phyloP scores from a whole-genome alignment of 768 basidiomycete genomes.

The Mrakia blollopis region DNA sequence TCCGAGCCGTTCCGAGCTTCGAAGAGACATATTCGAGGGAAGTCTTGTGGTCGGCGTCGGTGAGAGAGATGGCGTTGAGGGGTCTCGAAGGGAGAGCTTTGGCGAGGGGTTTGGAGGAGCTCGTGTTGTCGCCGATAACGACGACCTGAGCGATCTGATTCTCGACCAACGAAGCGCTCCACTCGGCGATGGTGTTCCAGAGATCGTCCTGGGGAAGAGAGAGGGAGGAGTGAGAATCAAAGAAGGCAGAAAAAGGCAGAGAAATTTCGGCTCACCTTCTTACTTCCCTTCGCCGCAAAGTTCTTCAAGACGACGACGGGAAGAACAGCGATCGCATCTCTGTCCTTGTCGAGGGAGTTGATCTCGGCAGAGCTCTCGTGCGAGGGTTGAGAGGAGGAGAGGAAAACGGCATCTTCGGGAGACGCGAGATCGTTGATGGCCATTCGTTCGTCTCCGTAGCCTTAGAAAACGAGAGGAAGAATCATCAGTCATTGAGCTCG shows the following conservation, averaged over 20 bases:
- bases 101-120: conserved; percentile 71
- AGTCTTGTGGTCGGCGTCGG: conserved; percentile 76
- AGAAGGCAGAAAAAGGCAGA: background rate
- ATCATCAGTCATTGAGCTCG: no score
- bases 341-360: conserved; percentile 39
- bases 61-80: conserved; percentile 67
- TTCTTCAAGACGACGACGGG: conserved; percentile 85
- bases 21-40: conserved; percentile 75
- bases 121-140: conserved; percentile 81
- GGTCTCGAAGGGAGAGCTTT: conserved; percentile 83
- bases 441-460: conserved; percentile 29
- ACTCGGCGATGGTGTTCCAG: conserved; percentile 68
- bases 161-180: conserved; percentile 77
- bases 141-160: conserved; percentile 90
- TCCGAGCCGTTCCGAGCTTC: conserved; percentile 57
- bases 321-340: conserved; percentile 55
- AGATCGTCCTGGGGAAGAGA: conserved; percentile 56
- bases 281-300: conserved; percentile 54
- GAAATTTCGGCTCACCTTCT: conserved; percentile 29
- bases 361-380: conserved; percentile 28
- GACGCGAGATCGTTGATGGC: conserved; percentile 37
- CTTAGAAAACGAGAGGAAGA: no score
- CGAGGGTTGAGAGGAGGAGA: conserved; percentile 32
- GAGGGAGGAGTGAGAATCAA: background rate
- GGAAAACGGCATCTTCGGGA: conserved; percentile 38